phyloP scores from a whole-genome alignment of 768 basidiomycete species.

The Mycena amicta region DNA sequence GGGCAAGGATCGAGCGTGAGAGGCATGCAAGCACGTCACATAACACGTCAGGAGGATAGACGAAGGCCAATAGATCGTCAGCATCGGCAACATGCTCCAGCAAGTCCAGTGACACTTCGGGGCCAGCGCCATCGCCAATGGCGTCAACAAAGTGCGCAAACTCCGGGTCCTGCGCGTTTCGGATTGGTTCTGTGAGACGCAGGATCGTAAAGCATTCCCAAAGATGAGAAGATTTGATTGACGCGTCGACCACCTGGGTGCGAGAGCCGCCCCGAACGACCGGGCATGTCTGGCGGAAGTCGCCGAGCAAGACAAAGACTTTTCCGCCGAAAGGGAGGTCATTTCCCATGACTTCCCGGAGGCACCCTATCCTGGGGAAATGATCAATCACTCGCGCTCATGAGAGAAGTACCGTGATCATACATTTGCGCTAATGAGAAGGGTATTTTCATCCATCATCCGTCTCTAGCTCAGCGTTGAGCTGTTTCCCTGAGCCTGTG shows the following conservation, averaged over 20 bases:
- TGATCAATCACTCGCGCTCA: too few species aligned
- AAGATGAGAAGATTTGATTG: constrained; percentile 13
- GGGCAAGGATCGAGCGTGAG: constrained; percentile 37
- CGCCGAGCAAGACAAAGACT: not conserved
- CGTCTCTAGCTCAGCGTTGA: too few species aligned
- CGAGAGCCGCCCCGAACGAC: too few species aligned
- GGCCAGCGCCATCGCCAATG: too few species aligned
- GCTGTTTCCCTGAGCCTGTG: too few species aligned
- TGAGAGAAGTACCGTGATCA: too few species aligned
- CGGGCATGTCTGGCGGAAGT: too few species aligned
- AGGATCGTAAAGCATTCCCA: constrained; percentile 13
- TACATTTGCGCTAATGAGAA: too few species aligned
- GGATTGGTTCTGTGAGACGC: too few species aligned
- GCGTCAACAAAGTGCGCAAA: constrained; percentile 17
- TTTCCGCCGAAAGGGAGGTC: not conserved
- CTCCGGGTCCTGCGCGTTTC: constrained; percentile 16
- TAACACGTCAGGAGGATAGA: constrained; percentile 29
- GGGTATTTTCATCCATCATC: too few species aligned
- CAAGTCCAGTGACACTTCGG: not conserved
- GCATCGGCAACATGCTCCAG: not conserved
- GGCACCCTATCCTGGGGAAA: too few species aligned
- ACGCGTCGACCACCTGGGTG: constrained; percentile 19
- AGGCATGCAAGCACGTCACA: constrained; percentile 28
- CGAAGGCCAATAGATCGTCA: constrained; percentile 20
- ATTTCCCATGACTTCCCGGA: not conserved